Conservation (phyloP, 1,284 basidiomycete genomes). For the Cutaneotrichosporon cutaneum region DNA sequence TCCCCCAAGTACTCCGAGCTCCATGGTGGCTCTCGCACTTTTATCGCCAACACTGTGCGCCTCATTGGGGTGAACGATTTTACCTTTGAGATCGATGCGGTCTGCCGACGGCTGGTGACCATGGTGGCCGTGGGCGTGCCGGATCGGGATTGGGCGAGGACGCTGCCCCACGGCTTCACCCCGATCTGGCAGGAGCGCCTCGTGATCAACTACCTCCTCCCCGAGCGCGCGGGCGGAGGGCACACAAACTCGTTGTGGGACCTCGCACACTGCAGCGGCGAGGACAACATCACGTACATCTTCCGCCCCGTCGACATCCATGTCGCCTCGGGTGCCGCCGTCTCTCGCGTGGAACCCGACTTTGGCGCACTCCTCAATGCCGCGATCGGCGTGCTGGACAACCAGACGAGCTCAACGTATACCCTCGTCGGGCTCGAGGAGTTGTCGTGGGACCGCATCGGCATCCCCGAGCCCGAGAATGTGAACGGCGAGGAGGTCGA, state of each 20-base stretch:
- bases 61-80: not conserved
- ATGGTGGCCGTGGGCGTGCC: not conserved
- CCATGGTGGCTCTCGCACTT: not conserved
- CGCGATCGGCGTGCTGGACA: not conserved
- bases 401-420: not conserved
- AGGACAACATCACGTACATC: not conserved
- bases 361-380: not conserved
- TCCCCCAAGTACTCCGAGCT: not conserved
- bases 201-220: conserved; percentile 2
- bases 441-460: not conserved
- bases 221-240: not conserved
- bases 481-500: no score
- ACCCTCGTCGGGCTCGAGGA: conserved; percentile 8
- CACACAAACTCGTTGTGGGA: no score
- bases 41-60: not conserved
- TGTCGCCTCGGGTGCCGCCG: not conserved
- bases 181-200: not conserved
- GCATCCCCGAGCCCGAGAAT: not conserved
- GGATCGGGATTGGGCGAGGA: not conserved
- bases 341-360: not conserved
- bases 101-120: not conserved
- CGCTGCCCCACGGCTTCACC: not conserved
- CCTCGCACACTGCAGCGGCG: not conserved
- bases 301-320: not conserved
- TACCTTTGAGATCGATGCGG: not conserved